These are phyloP conservation scores for Solanum stenotomum DNA, from an alignment of 257 asterid genomes.

Conservation along the genomic window DNA sequence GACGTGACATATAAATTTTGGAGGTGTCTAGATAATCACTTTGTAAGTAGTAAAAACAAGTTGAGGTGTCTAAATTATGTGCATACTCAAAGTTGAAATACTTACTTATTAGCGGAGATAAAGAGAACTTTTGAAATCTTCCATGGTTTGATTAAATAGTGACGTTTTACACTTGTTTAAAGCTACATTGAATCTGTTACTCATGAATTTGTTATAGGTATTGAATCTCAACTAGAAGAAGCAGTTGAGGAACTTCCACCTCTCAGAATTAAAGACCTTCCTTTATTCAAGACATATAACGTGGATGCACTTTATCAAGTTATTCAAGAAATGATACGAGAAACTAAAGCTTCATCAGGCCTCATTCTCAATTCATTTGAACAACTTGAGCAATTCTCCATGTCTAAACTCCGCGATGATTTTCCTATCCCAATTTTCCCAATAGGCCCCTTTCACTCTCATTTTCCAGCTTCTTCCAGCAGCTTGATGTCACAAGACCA, in stretches of 20 bases:
- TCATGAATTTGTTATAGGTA: not conserved
- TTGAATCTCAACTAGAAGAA: slow-evolving; percentile 16
- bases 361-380: slow-evolving; percentile 35
- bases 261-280: slow-evolving; percentile 32
- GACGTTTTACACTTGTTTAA: not conserved
- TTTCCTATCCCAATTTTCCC: slow-evolving; percentile 28
- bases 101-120: too few species aligned
- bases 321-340: slow-evolving; percentile 11
- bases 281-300: slow-evolving; percentile 5
- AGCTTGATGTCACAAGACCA: slow-evolving; percentile 25
- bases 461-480: slow-evolving; percentile 13
- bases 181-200: not conserved
- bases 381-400: slow-evolving; percentile 33
- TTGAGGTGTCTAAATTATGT: not conserved
- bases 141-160: not conserved
- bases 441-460: slow-evolving; percentile 44
- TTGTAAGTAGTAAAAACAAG: too few species aligned
- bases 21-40: not conserved
- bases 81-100: too few species aligned
- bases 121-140: not conserved
- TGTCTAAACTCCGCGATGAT: slow-evolving; percentile 13
- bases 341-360: slow-evolving; percentile 31
- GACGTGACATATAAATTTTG: too few species aligned
- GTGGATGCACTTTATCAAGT: slow-evolving; percentile 1
- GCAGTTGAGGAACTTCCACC: slow-evolving; percentile 38